Conservation (phyloP, 768 basidiomycete species). For the Podaxis rugospora region DNA sequence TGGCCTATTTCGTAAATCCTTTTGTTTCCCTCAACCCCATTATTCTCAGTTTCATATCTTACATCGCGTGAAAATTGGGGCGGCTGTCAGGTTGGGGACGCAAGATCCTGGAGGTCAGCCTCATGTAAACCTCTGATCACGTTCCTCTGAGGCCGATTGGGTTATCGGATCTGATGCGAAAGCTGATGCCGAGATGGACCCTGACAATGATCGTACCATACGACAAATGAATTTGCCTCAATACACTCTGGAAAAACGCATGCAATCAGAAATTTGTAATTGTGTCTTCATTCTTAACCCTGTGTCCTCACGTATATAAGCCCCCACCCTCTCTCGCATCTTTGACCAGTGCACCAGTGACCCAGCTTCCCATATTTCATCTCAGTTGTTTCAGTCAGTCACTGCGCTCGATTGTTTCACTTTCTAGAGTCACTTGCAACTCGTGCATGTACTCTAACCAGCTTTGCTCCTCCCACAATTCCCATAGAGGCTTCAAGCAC, state of each 20-base stretch:
- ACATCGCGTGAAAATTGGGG: not conserved
- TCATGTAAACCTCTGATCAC: slow-evolving; percentile 1
- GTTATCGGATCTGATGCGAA: not conserved
- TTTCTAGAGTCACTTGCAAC: slow-evolving; percentile 33
- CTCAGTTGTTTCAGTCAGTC: slow-evolving; percentile 11
- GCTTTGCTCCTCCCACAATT: slow-evolving; percentile 85
- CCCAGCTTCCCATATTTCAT: slow-evolving; percentile 1
- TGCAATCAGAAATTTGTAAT: not conserved
- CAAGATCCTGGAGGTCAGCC: not conserved
- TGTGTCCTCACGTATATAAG: slow-evolving; percentile 14
- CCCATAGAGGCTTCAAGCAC: slow-evolving; percentile 84
- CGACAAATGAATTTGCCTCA: not conserved
- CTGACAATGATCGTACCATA: slow-evolving; percentile 2
- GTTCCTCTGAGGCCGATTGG: not conserved
- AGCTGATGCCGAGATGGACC: slow-evolving; percentile 8
- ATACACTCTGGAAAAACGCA: not conserved
- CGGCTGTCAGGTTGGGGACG: not conserved
- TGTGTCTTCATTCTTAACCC: slow-evolving; percentile 8
- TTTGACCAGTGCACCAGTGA: not conserved
- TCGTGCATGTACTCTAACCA: slow-evolving; percentile 95
- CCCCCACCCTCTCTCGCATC: slow-evolving; percentile 5
- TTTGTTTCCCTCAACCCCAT: not conserved
- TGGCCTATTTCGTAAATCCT: not conserved
- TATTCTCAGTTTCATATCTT: not conserved
- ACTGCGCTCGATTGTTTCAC: slow-evolving; percentile 11